Percentiles rank a stretch among this genome's conserved stretches.
phyloP scores from a whole-genome alignment of 2,329 filamentous ascomycete genomes.

The Pleomassaria siparia region DNA sequence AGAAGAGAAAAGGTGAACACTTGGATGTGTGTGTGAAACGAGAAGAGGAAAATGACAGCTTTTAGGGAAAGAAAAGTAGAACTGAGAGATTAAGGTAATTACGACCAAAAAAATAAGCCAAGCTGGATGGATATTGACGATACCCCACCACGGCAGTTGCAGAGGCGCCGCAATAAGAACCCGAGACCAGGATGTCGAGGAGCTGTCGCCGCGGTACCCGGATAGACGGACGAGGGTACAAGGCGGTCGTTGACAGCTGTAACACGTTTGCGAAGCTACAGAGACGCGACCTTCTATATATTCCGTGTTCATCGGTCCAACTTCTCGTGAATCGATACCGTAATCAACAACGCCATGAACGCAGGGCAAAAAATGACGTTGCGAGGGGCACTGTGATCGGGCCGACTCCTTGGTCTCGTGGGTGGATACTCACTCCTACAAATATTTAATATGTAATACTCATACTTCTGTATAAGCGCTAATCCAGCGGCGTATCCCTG shows the following conservation, averaged over 20 bases:
- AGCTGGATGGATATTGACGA: constrained; percentile 8
- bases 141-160: constrained; percentile 43
- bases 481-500: no score
- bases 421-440: no score
- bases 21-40: neutral
- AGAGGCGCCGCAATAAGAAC: constrained; percentile 13
- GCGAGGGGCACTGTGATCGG: neutral
- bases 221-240: constrained; percentile 2
- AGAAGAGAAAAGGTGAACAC: neutral
- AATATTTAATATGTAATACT: no score
- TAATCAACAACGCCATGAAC: no score
- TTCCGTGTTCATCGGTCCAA: neutral
- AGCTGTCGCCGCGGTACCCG: constrained; percentile 1
- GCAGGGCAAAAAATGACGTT: no score
- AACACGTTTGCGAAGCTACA: neutral
- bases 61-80: constrained; percentile 2
- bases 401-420: no score
- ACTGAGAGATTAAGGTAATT: neutral
- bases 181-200: constrained; percentile 10
- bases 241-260: neutral
- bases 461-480: no score
- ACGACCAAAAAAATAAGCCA: constrained; percentile 11
- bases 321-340: no score
- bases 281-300: neutral
- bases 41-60: constrained; percentile 1